Conservation (phyloP, 768 basidiomycete genomes). For the Gloeopeniophorella convolvens region DNA sequence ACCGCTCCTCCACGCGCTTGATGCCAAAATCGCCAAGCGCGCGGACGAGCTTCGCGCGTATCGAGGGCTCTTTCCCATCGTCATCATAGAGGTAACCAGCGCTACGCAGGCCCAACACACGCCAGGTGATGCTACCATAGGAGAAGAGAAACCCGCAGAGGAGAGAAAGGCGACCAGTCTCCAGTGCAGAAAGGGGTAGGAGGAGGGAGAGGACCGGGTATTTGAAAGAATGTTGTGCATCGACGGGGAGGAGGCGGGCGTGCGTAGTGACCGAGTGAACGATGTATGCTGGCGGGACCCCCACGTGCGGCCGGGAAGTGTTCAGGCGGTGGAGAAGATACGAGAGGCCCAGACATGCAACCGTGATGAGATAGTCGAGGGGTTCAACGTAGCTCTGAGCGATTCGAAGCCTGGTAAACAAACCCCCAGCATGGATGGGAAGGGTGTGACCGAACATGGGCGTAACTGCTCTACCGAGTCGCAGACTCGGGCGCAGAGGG, state of each 20-base stretch:
- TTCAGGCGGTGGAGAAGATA: neutral
- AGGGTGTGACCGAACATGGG: too few relatives aligned
- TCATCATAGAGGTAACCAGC: slow-evolving; percentile 25
- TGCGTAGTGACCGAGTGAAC: too few relatives aligned
- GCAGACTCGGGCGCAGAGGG: too few relatives aligned
- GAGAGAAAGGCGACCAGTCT: slow-evolving; percentile 41
- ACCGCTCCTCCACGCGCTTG: slow-evolving; percentile 10
- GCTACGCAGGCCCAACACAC: slow-evolving; percentile 41
- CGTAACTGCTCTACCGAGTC: too few relatives aligned
- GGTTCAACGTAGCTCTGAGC: too few relatives aligned
- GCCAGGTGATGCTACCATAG: slow-evolving; percentile 40
- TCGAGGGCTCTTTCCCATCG: slow-evolving; percentile 24
- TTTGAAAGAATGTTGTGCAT: too few relatives aligned
- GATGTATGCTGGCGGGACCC: too few relatives aligned
- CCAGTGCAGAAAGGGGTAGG: slow-evolving; percentile 50
- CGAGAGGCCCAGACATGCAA: neutral
- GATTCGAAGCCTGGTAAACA: too few relatives aligned
- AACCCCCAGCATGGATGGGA: too few relatives aligned
- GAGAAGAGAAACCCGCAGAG: slow-evolving; percentile 46
- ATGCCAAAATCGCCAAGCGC: slow-evolving; percentile 31
- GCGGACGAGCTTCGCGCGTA: slow-evolving; percentile 37
- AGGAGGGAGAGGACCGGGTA: slow-evolving; percentile 55
- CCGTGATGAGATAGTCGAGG: too few relatives aligned
- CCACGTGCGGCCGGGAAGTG: neutral
- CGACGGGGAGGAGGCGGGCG: too few relatives aligned